Percentiles rank a stretch among this genome's conserved stretches.
phyloP scores from a whole-genome alignment of 2,329 filamentous ascomycete genomes.

The Colletotrichum eremochloae region DNA sequence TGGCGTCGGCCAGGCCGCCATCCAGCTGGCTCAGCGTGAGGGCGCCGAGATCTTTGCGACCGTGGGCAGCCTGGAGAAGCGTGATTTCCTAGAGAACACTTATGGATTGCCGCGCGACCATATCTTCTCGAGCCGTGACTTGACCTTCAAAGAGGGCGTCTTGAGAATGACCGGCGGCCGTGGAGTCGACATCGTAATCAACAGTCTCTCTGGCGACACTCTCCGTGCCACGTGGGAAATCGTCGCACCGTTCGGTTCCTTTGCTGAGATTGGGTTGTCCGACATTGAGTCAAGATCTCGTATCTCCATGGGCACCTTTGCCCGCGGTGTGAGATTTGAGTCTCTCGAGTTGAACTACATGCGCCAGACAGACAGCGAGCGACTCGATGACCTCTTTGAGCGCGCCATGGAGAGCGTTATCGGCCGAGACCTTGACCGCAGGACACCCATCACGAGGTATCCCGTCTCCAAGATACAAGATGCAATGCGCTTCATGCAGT shows the following conservation, averaged over 20 bases:
- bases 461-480: constrained; percentile 49
- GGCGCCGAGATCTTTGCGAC: constrained; percentile 59
- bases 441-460: constrained; percentile 46
- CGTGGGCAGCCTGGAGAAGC: constrained; percentile 52
- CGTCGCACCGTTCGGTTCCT: constrained; percentile 49
- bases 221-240: constrained; percentile 47
- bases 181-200: constrained; percentile 50
- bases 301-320: constrained; percentile 13
- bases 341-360: constrained; percentile 31
- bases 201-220: constrained; percentile 46
- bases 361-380: constrained; percentile 4
- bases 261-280: constrained; percentile 46
- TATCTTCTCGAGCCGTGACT: constrained; percentile 50
- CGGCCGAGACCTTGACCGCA: neutral
- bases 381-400: constrained; percentile 29
- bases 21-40: constrained; percentile 53
- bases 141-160: constrained; percentile 45
- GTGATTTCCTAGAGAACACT: constrained; percentile 52
- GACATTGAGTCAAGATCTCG: constrained; percentile 1
- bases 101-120: constrained; percentile 54
- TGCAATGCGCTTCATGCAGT: constrained; percentile 60
- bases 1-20: constrained; percentile 55
- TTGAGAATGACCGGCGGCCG: constrained; percentile 47
- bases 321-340: constrained; percentile 24
- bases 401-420: neutral